Conservation (phyloP, 805 yeast species). For the Starmerella apis region DNA sequence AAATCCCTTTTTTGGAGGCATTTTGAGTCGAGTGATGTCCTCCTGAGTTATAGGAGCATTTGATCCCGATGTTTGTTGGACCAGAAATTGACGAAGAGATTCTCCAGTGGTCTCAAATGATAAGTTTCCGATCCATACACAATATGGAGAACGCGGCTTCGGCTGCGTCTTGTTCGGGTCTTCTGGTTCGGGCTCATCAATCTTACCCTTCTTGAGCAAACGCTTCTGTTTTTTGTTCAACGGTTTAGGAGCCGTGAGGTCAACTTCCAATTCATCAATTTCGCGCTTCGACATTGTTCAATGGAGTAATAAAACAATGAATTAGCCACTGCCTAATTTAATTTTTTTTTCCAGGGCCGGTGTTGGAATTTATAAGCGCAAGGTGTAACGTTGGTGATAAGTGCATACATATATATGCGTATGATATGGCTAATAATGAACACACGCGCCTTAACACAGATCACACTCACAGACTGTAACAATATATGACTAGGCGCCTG, state of each 20-base stretch:
- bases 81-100: constrained; percentile 55
- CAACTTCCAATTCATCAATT: constrained; percentile 36
- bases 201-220: constrained; percentile 54
- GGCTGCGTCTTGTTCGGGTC: constrained; percentile 24
- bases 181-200: constrained; percentile 29
- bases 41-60: constrained; percentile 36
- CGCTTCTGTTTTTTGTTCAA: constrained; percentile 87
- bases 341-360: background rate
- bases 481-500: too few species aligned
- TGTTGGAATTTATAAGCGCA: background rate
- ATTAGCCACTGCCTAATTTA: background rate
- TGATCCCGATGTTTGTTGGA: constrained; percentile 37
- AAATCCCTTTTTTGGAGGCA: constrained; percentile 70
- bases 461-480: too few species aligned
- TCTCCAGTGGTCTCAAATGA: constrained; percentile 74
- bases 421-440: too few species aligned
- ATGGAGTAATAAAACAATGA: background rate
- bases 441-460: too few species aligned
- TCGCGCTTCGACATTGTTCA: constrained; percentile 21
- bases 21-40: constrained; percentile 63
- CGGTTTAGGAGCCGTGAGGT: constrained; percentile 54
- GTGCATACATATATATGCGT: too few species aligned
- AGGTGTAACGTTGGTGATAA: background rate
- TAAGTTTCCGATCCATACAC: constrained; percentile 92
- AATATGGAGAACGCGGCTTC: constrained; percentile 31